Evolutionary conservation across 1,284 basidiomycete genomes (phyloP).

Genomic region (Ustilago shanxiensis): DNA sequence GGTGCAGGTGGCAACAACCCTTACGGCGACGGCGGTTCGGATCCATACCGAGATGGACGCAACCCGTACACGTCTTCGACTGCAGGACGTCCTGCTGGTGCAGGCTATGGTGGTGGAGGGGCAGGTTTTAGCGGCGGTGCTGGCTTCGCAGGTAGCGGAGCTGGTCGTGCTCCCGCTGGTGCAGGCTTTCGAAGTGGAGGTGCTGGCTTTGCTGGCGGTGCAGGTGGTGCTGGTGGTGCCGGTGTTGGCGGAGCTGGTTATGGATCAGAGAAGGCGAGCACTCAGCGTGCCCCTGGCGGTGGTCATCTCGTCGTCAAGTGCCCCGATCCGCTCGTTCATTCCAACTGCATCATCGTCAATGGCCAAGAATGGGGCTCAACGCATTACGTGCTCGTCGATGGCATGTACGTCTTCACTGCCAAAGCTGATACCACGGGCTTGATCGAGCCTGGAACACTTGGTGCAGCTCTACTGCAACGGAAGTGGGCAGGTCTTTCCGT

Average conservation of each 20-base stretch:
- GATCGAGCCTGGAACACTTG: slow-evolving; percentile 60
- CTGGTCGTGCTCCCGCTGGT: slow-evolving; percentile 17
- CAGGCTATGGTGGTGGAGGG: slow-evolving; percentile 36
- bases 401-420: slow-evolving; percentile 65
- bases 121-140: slow-evolving; percentile 36
- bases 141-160: slow-evolving; percentile 23
- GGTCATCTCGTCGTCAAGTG: slow-evolving; percentile 57
- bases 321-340: slow-evolving; percentile 55
- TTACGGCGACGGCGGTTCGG: slow-evolving; percentile 32
- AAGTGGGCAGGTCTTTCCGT: slow-evolving; percentile 67
- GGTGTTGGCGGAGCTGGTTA: slow-evolving; percentile 42
- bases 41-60: slow-evolving; percentile 25
- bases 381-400: slow-evolving; percentile 65
- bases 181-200: slow-evolving; percentile 32
- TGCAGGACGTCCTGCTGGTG: slow-evolving; percentile 23
- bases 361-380: slow-evolving; percentile 65
- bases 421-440: slow-evolving; percentile 54
- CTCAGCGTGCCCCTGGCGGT: slow-evolving; percentile 15
- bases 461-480: slow-evolving; percentile 61
- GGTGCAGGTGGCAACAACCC: slow-evolving; percentile 34
- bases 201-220: slow-evolving; percentile 37
- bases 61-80: slow-evolving; percentile 32
- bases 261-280: slow-evolving; percentile 33
- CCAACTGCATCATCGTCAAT: slow-evolving; percentile 66
- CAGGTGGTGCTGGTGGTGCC: slow-evolving; percentile 22